phyloP scores from a whole-genome alignment of 1,139 yeast genomes.

The Debaryomyces fabryi region DNA sequence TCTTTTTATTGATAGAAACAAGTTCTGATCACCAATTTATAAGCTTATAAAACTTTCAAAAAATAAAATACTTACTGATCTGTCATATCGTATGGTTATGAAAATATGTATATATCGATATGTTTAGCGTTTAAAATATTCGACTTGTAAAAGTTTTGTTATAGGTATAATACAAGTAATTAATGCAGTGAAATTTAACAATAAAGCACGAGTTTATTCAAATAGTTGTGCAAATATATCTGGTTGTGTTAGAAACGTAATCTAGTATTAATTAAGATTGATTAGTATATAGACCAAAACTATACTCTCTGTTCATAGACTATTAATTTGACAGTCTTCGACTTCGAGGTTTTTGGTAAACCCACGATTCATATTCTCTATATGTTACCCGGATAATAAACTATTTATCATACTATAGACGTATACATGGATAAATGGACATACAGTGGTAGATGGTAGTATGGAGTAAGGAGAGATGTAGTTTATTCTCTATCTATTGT shows the following conservation, averaged over 20 bases:
- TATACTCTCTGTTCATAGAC: not conserved
- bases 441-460: not conserved
- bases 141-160: constrained; percentile 2
- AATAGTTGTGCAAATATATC: not conserved
- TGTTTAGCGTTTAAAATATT: not conserved
- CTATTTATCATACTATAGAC: not conserved
- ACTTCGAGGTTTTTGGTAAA: constrained; percentile 1
- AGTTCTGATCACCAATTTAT: not conserved
- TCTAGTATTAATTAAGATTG: constrained; percentile 2
- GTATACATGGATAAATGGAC: not conserved
- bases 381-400: constrained; percentile 9
- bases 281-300: not conserved
- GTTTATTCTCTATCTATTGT: not conserved
- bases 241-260: not conserved
- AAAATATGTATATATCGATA: not conserved
- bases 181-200: constrained; percentile 2
- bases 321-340: constrained; percentile 2
- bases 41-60: not conserved
- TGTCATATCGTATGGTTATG: constrained; percentile 8
- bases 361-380: not conserved
- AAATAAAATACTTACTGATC: constrained; percentile 12
- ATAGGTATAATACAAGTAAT: constrained; percentile 6
- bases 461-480: not conserved
- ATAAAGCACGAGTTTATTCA: not conserved
- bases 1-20: not conserved